Conservation (phyloP, 306 rosid species). For the Cajanus cajan region DNA sequence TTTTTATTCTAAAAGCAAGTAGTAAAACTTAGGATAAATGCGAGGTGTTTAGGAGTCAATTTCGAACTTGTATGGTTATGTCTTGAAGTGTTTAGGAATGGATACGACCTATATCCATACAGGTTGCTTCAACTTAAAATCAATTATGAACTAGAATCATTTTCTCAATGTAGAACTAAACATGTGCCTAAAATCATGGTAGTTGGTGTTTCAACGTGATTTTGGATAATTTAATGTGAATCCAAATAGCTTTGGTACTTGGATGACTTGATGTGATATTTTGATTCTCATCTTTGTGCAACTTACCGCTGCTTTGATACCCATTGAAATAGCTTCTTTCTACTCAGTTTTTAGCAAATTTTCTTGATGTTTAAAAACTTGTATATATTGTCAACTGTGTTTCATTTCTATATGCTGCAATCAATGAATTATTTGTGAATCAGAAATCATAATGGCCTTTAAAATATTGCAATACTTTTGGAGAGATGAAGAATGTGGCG, state of each 20-base stretch:
- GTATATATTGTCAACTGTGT: not conserved
- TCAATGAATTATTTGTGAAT: not conserved
- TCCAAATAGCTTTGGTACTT: not conserved
- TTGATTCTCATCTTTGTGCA: not conserved
- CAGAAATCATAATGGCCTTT: not conserved
- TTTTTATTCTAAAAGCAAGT: not conserved
- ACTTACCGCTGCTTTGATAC: not conserved
- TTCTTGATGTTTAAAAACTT: not conserved
- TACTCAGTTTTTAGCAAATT: not conserved
- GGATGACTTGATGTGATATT: not conserved
- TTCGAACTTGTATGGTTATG: too few relatives aligned
- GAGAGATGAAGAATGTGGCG: not conserved
- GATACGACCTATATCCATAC: too few relatives aligned
- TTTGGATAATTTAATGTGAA: not conserved
- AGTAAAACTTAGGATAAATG: not conserved
- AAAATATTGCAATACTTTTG: not conserved
- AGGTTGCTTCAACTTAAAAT: not conserved
- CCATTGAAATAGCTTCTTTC: not conserved
- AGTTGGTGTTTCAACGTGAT: not conserved
- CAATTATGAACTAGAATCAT: not conserved
- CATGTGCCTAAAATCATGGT: not conserved
- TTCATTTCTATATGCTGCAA: not conserved
- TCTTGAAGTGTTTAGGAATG: too few relatives aligned
- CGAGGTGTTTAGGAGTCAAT: too few relatives aligned
- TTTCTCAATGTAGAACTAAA: not conserved